Evolutionary conservation across 2,329 filamentous ascomycete genomes (phyloP), one percentile per base, ranked within the genome.

Genomic region (Aquanectria penicillioides): DNA sequence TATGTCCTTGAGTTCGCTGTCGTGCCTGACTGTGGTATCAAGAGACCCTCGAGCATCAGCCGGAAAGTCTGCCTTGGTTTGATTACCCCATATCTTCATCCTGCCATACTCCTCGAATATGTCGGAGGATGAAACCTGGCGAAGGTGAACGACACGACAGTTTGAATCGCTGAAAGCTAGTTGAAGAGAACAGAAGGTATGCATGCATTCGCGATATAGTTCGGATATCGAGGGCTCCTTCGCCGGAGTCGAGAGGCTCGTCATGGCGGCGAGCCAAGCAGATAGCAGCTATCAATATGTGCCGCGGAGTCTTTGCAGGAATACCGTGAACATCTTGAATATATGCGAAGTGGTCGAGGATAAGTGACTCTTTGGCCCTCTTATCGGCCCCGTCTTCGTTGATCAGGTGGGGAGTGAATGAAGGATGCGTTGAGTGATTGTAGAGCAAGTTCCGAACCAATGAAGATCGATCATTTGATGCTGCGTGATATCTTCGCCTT

Each of bases 61-160:
- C 4, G 44, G 17, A 25, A 57, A 28, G 7, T 17, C 8, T 22
- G 44, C 34, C 11, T 50, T 57, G 26, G 36, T 41, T 13, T 57
- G 43, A 20, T 49, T 25, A 22, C 43, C 44, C 53, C 53, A 57
- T 10, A 57, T 40, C 25, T 50, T 57, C 25, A 38, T 12, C 15
- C 53, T 38, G 10, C 53, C 53, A 40, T 57, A 57, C 36, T 50
- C 44, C n/a, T 57, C 53, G 5, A 49, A 29, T 3, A 57, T 29
- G 25, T 22, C 20, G 11, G 34, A 15, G 20, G 50, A 10, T 12
- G 43, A 10, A 26, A 55, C 52, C 20, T 55, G 52, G 12, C 17
- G 13, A 1, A 55, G 17, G 6, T 31, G 44, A n/a, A 40, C 15
- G 12, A 41, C 44, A 12, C 44, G 33, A 15, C 44, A 43, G 11